Conservation (phyloP, 106 monocot species). For the Gastrodia elata region DNA sequence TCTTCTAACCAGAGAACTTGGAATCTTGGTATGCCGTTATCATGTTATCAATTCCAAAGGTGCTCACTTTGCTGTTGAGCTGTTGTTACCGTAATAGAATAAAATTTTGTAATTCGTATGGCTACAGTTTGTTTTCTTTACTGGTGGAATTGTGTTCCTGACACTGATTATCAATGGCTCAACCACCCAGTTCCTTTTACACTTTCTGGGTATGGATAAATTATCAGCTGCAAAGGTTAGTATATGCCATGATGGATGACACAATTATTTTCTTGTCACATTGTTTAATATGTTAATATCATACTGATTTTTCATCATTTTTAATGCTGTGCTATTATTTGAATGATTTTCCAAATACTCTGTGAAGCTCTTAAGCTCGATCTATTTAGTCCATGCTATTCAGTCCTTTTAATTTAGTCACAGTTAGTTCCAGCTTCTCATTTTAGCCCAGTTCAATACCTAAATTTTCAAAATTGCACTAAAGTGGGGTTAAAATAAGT, state of each 20-base stretch:
- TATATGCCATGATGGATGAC: background rate
- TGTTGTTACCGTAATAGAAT: background rate
- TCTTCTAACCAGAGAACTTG: slow-evolving; percentile 60
- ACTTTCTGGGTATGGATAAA: slow-evolving; percentile 64
- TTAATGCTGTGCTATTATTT: background rate
- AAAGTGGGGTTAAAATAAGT: no score
- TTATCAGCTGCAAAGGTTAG: slow-evolving; percentile 79
- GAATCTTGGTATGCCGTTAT: slow-evolving; percentile 59
- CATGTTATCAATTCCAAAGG: background rate
- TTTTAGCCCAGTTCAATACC: no score
- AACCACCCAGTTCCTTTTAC: slow-evolving; percentile 81
- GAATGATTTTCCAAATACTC: no score
- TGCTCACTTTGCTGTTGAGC: background rate
- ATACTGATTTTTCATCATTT: background rate
- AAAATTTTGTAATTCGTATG: background rate
- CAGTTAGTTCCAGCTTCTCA: no score
- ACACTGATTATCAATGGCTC: slow-evolving; percentile 90
- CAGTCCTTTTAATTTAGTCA: no score
- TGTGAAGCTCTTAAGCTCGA: no score
- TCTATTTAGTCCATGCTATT: no score
- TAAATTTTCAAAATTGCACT: no score
- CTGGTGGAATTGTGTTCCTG: slow-evolving; percentile 90
- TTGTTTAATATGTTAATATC: background rate
- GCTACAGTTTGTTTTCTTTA: slow-evolving; percentile 93
- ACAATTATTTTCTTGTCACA: background rate